Evolutionary conservation across 768 basidiomycete genomes (phyloP), one percentile per base, ranked within the genome.

Genomic region (Rhodosporidiobolus odoratus): DNA sequence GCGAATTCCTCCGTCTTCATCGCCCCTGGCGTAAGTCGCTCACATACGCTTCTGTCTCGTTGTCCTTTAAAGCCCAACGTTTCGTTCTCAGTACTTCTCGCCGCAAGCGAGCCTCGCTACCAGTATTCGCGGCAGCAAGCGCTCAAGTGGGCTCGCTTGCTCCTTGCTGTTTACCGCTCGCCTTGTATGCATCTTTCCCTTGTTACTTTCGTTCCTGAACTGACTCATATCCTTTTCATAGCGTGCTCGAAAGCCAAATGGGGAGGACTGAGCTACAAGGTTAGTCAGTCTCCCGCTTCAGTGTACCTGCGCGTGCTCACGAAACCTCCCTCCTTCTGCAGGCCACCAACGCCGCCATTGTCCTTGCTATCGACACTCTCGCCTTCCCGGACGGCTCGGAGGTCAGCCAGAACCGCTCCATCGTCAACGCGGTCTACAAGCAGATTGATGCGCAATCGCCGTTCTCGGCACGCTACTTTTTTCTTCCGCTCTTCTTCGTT

Each of bases 121-220:
- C 66, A 68, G 34, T 68, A 64, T 53, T 65, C 62, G 12, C 66
- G 71, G 19, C 41, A 64, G 34, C 71, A 65, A 34, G 66, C 66
- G 3, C 34, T 72, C 71, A 40, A 72, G 25, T 61, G 65, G 30
- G 58, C 66, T 16, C 64, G 64, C 43, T 34, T 67, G 4, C 58
- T 68, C 9, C 71, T 72, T 53, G 71, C 71, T 40, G 62, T 72
- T 45, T 72, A 64, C 53, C 71, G 71, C 12, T 72, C 71, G 9
- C 66, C 71, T 37, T 72, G 54, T 56, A 56, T 34, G 54, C 16
- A 19, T 34, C 17, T 19, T 9, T 25, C 17, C 58, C 62, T 38
- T 72, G 13, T 27, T 53, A 5, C 30, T 35, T 25, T 19, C 37
- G 27, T 13, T n/a, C 27, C n/a, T 13, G 12, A 21, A 35, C 54